Conservation (phyloP, 2,329 filamentous ascomycete species). For the Penicillium sp. region DNA sequence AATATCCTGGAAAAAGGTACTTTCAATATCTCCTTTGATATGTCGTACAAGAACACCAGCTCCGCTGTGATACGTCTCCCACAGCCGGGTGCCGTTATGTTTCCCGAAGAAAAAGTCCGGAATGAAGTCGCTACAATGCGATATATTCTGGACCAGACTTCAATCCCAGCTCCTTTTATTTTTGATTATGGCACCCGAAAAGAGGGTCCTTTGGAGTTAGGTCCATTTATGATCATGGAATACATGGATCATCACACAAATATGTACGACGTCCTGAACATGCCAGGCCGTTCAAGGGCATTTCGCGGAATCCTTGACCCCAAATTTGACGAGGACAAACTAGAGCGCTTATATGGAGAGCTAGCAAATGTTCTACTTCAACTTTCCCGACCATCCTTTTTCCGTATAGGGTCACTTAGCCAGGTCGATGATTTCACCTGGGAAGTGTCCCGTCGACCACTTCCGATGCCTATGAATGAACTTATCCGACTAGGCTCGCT, state of each 20-base stretch:
- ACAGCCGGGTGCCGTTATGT: constrained; percentile 19
- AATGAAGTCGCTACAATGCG: constrained; percentile 27
- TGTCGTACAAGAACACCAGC: neutral
- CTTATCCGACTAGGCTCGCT: neutral
- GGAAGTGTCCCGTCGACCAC: neutral
- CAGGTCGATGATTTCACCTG: neutral
- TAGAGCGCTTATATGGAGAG: constrained; percentile 27
- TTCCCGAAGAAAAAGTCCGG: constrained; percentile 36
- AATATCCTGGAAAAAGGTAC: neutral
- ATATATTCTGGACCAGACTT: constrained; percentile 18
- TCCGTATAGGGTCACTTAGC: neutral
- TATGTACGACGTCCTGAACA: constrained; percentile 9
- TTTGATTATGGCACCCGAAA: neutral
- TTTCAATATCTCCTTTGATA: neutral
- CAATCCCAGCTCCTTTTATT: constrained; percentile 11
- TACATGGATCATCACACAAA: constrained; percentile 17
- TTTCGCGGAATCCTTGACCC: constrained; percentile 25
- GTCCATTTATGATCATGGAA: constrained; percentile 39
- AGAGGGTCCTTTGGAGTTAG: constrained; percentile 18
- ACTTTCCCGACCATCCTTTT: neutral
- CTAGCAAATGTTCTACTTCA: constrained; percentile 1
- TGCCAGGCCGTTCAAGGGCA: neutral
- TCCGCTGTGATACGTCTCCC: constrained; percentile 23
- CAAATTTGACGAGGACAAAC: constrained; percentile 33
- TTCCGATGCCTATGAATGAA: neutral